A percentile compares a stretch with the other conserved stretches of the same genome.
Conservation (phyloP, 1,284 basidiomycete species). For the Marasmius sp. region DNA sequence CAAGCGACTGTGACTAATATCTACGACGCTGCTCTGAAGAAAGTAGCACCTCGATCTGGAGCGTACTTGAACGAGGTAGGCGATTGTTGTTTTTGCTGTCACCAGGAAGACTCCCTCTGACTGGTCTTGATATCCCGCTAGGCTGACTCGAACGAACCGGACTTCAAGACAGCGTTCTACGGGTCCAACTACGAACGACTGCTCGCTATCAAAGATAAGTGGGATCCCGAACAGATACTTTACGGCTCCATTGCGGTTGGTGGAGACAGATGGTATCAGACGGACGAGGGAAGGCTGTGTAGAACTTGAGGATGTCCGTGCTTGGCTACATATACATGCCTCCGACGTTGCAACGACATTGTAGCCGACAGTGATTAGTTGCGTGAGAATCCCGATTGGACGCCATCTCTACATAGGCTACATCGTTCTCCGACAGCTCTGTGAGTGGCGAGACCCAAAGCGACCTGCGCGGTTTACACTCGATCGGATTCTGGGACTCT, state of each 20-base stretch:
- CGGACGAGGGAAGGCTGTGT: slow-evolving; percentile 18
- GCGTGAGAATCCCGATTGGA: too few species aligned
- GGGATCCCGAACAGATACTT: slow-evolving; percentile 23
- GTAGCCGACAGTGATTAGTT: too few species aligned
- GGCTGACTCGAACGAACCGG: slow-evolving; percentile 19
- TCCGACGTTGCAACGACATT: slow-evolving; percentile 11
- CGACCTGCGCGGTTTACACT: too few species aligned
- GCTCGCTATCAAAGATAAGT: slow-evolving; percentile 21
- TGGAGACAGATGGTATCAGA: slow-evolving; percentile 21
- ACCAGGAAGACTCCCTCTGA: too few species aligned
- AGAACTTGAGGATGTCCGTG: neutral
- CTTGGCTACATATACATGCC: too few species aligned
- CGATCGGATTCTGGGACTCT: too few species aligned
- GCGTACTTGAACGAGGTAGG: slow-evolving; percentile 19
- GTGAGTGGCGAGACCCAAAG: too few species aligned
- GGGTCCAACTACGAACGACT: slow-evolving; percentile 20
- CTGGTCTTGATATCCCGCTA: neutral
- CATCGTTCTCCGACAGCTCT: too few species aligned
- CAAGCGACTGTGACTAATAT: slow-evolving; percentile 9
- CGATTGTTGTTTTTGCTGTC: neutral
- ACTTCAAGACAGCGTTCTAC: slow-evolving; percentile 21
- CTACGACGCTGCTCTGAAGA: slow-evolving; percentile 8
- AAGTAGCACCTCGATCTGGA: slow-evolving; percentile 12
- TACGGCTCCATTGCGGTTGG: slow-evolving; percentile 22
- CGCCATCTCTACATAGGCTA: too few species aligned